Conservation (phyloP, 2,329 filamentous ascomycete genomes). For the Colletotrichum paranaense region DNA sequence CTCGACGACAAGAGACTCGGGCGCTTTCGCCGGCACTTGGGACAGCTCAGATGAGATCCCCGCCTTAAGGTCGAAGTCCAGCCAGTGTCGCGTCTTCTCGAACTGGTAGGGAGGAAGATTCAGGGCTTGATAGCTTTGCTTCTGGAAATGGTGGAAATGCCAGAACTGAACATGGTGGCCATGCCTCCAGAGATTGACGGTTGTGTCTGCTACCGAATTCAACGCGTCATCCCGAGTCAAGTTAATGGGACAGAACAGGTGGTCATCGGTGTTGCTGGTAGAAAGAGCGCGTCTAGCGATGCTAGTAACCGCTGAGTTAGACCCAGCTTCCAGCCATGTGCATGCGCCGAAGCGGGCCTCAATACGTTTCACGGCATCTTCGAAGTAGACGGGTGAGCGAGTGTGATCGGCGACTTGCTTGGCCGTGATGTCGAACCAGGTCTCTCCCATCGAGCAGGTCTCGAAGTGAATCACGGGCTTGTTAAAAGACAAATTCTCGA, state of each 20-base stretch:
- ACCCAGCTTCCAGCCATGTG: neutral
- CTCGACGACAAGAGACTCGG: neutral
- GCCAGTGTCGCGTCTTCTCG: neutral
- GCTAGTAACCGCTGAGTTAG: neutral
- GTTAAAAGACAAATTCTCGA: neutral
- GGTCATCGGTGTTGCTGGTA: no score
- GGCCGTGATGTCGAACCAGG: neutral
- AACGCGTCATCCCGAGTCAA: no score
- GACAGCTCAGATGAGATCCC: no score
- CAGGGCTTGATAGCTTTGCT: neutral
- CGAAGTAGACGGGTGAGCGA: neutral
- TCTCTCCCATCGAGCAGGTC: neutral
- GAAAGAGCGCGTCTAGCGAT: neutral
- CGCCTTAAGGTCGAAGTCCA: neutral
- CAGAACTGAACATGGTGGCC: no score
- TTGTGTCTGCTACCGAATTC: no score
- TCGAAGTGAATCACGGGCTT: neutral
- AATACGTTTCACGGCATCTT: neutral
- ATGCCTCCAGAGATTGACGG: no score
- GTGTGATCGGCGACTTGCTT: neutral
- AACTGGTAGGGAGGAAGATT: neutral
- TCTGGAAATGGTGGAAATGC: no score
- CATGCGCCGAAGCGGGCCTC: neutral
- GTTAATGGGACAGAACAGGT: no score
- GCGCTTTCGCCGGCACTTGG: neutral